Conservation (phyloP, 1,139 yeast genomes). For the Entelexis paramagnoliae region DNA sequence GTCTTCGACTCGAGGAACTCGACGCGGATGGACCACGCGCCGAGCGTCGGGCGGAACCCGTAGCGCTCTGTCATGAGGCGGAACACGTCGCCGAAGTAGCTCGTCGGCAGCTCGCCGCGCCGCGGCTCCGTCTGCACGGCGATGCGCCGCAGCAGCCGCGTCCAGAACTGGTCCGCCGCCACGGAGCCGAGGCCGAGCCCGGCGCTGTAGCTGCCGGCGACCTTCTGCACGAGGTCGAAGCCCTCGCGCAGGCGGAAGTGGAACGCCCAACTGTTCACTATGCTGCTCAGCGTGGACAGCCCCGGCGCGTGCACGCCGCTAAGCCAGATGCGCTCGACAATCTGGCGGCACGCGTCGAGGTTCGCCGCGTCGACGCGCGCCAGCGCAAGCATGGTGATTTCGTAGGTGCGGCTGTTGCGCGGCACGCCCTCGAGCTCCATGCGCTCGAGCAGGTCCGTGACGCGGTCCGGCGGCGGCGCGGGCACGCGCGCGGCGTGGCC, state of each 20-base stretch:
- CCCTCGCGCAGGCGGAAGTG: constrained; percentile 28
- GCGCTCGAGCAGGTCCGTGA: constrained; percentile 26
- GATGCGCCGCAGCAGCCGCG: constrained; percentile 26
- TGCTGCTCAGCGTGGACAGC: constrained; percentile 27
- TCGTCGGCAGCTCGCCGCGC: constrained; percentile 23
- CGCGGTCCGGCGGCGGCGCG: constrained; percentile 6
- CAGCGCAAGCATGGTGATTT: constrained; percentile 27
- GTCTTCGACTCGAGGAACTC: constrained; percentile 20
- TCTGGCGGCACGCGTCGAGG: constrained; percentile 23
- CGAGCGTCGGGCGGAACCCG: constrained; percentile 17
- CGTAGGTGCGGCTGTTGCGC: constrained; percentile 29
- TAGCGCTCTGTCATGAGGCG: constrained; percentile 10
- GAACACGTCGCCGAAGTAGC: constrained; percentile 28
- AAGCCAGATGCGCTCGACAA: constrained; percentile 30
- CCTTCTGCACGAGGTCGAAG: constrained; percentile 23
- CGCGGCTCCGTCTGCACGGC: constrained; percentile 25
- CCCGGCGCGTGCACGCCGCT: constrained; percentile 25
- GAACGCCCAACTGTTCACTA: constrained; percentile 30
- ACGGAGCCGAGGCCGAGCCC: constrained; percentile 22
- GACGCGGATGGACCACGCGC: constrained; percentile 18
- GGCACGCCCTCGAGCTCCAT: constrained; percentile 28
- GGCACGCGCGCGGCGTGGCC: background rate
- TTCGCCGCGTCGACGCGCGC: constrained; percentile 26
- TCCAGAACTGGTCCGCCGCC: constrained; percentile 27
- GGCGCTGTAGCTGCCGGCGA: constrained; percentile 24